Evolutionary conservation across 2,329 filamentous ascomycete species (phyloP).

Genomic region (Geosmithia flava): DNA sequence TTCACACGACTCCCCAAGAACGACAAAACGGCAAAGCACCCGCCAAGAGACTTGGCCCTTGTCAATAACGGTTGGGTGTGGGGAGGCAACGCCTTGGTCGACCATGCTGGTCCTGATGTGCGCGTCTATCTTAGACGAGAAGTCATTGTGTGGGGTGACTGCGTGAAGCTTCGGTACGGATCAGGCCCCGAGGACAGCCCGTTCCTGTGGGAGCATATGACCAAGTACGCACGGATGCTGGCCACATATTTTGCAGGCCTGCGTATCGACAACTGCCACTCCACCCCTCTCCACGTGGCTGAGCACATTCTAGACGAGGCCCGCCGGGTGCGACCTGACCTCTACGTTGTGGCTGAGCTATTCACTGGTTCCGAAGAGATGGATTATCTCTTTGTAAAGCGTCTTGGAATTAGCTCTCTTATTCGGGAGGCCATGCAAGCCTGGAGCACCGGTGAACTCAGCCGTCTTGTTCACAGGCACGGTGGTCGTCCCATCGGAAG

Average conservation of each 20-base stretch:
- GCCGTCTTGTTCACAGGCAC: conserved; percentile 83
- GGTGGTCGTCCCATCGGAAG: conserved; percentile 91
- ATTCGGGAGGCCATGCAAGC: conserved; percentile 98
- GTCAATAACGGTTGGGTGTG: conserved; percentile 99
- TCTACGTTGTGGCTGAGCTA: conserved; percentile 88
- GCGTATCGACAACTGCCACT: conserved; percentile 96
- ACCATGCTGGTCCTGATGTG: conserved; percentile 84
- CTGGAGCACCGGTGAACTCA: conserved; percentile 89
- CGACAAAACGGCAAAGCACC: conserved; percentile 63
- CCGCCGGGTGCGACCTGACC: conserved; percentile 71
- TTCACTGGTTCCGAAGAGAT: conserved; percentile 94
- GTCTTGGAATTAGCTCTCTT: conserved; percentile 78
- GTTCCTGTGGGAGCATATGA: conserved; percentile 94
- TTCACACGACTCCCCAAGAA: conserved; percentile 83
- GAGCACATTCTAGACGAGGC: conserved; percentile 93
- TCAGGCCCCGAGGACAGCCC: conserved; percentile 71
- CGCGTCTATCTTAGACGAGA: conserved; percentile 91
- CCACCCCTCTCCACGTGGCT: conserved; percentile 85
- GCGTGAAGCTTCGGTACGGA: conserved; percentile 92
- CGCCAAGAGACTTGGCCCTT: conserved; percentile 63
- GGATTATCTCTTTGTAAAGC: conserved; percentile 92
- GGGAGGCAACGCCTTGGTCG: conserved; percentile 87
- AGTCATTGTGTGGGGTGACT: conserved; percentile 97
- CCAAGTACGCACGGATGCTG: conserved; percentile 78
- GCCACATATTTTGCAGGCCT: conserved; percentile 93